Evolutionary conservation across 2,329 filamentous ascomycete species (phyloP).

Genomic region (Elsinoe ampelina): DNA sequence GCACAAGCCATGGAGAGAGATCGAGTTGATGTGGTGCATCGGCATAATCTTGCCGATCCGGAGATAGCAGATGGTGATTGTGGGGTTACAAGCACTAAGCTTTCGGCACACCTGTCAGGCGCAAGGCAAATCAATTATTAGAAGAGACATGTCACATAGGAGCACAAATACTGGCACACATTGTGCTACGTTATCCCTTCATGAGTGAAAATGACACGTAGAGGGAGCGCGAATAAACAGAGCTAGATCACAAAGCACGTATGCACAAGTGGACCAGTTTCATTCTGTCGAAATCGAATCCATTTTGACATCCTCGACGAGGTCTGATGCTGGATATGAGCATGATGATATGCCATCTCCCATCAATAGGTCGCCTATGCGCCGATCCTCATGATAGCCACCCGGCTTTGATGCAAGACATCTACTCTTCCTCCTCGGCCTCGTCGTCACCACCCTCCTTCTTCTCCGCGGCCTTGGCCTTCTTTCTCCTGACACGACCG

Average conservation of each 20-base stretch:
- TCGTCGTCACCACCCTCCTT: constrained; percentile 72
- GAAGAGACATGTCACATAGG: too few relatives aligned
- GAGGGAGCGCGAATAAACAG: too few relatives aligned
- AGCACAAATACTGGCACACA: too few relatives aligned
- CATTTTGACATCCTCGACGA: background rate
- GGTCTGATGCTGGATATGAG: constrained; percentile 7
- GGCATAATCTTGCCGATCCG: constrained; percentile 8
- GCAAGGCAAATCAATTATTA: background rate
- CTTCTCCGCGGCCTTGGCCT: constrained; percentile 91
- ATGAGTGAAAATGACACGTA: too few relatives aligned
- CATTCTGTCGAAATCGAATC: background rate
- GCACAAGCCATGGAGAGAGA: background rate
- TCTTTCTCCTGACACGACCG: constrained; percentile 98
- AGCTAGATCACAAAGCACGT: too few relatives aligned
- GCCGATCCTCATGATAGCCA: background rate
- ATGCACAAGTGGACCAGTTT: too few relatives aligned
- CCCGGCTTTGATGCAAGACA: constrained; percentile 17
- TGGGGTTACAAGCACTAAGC: background rate
- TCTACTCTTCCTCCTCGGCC: constrained; percentile 54
- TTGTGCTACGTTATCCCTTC: too few relatives aligned
- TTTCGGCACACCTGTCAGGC: background rate
- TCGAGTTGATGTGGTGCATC: constrained; percentile 3
- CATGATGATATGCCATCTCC: constrained; percentile 1
- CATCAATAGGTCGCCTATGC: background rate
- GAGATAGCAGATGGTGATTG: constrained; percentile 8